Base-by-base conservation (phyloP, 495 filamentous ascomycete genomes). In the Clohesyomyces aquaticus region DNA sequence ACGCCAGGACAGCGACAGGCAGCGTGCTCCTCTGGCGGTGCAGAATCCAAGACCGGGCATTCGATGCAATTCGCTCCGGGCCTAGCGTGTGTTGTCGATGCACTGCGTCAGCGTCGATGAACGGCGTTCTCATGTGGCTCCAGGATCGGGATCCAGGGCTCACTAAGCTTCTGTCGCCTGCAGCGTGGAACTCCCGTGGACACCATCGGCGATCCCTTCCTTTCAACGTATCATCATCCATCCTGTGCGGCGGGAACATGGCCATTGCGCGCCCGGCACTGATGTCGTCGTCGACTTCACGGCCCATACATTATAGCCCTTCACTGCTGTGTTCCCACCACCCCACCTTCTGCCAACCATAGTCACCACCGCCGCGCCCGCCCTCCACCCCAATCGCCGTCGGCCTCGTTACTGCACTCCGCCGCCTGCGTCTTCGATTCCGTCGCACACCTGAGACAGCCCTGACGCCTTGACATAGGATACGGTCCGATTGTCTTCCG, bases 141-240 rank as follows among this genome's bases (percentile, higher is more conserved):
- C 3, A 12, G 26, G 46, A 59, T 59, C 56, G 56, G 18, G 27
- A 11, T 22, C 26, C 23, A 29, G 25, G 25, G 49, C 8, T 11
- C 6, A 4, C 43, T 18, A 4, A 4, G 21, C 46, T 25, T 22
- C 27, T 25, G 46, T 25, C 46, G 23, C 27, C 46, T 23, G 27
- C 8, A 25, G 27, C 23, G 21, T n/a, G 23, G 46, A 25, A 25
- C 49, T 3, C 49, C 49, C 18, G 49, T 18, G 28, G 22, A 11
- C 55, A 47, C 43, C 58, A 61, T 61, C 58, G 58, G 28, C 58
- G 58, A 61, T 61, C 47, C 3, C 18, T 14, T 22, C 4, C 58
- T 21, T 21, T 55, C 46, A 18, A 23, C 26, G 26, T 25, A 28
- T 50, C 47, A 42, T 61, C 47, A 61, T 61, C 38, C 28, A 22